A percentile compares a stretch with the other conserved stretches of the same genome.
phyloP scores from a whole-genome alignment of 2,329 filamentous ascomycete species.

The Epichloe sibirici region DNA sequence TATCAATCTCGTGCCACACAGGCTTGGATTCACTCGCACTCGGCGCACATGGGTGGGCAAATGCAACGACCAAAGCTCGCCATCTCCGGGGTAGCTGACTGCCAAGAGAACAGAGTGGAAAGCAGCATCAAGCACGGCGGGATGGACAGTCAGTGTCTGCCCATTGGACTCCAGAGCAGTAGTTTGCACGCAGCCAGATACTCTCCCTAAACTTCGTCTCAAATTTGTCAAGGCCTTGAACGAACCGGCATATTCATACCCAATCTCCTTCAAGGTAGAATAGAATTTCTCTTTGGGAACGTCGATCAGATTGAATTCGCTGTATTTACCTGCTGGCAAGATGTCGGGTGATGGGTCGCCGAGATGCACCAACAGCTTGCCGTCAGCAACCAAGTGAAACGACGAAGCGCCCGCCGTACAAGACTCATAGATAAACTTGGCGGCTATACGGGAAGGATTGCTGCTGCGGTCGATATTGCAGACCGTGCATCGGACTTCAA shows the following conservation, averaged over 20 bases:
- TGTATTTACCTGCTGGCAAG: neutral
- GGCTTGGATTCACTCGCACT: slow-evolving; percentile 6
- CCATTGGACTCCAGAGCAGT: neutral
- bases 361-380: neutral
- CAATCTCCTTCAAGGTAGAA: neutral
- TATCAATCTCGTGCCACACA: neutral
- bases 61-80: slow-evolving; percentile 19
- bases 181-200: neutral
- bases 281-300: neutral
- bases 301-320: neutral
- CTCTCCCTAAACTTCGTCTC: neutral
- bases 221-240: neutral
- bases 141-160: slow-evolving; percentile 17
- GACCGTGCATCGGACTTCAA: neutral
- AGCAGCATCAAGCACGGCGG: slow-evolving; percentile 20
- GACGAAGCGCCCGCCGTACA: neutral
- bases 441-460: neutral
- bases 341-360: neutral
- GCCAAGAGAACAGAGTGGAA: slow-evolving; percentile 24
- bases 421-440: neutral
- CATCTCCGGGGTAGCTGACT: slow-evolving; percentile 20
- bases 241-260: neutral
- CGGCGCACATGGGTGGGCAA: slow-evolving; percentile 17
- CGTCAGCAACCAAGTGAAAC: neutral
- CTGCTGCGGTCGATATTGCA: neutral